A percentile compares a stretch with the other conserved stretches of the same genome.
These are phyloP conservation scores for Aspergillus ruber DNA, from an alignment of 2,329 filamentous ascomycete species.

Conservation along the genomic window DNA sequence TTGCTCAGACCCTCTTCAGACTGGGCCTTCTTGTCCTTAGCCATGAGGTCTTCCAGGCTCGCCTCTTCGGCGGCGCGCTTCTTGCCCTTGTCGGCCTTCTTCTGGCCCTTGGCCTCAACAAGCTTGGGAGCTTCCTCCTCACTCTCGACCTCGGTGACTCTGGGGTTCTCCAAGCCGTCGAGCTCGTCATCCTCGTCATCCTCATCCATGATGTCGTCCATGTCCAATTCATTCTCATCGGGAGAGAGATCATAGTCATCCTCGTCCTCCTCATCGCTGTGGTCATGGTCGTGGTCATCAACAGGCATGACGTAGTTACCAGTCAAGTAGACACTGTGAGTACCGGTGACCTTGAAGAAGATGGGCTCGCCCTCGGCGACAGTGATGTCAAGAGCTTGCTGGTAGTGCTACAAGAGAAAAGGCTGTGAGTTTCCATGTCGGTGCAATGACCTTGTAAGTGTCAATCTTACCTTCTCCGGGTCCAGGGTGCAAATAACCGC, in stretches of 20 bases:
- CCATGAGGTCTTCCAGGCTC: conserved; percentile 74
- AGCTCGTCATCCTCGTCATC: conserved; percentile 68
- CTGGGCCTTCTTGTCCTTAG: conserved; percentile 58
- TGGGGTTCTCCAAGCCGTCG: conserved; percentile 69
- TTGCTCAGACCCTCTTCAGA: conserved; percentile 74
- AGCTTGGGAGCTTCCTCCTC: conserved; percentile 61
- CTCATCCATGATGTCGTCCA: conserved; percentile 45
- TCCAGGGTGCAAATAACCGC: conserved; percentile 94
- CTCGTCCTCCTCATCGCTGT: conserved; percentile 55
- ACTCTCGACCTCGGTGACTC: conserved; percentile 74
- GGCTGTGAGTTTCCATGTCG: not conserved
- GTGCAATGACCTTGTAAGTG: not conserved
- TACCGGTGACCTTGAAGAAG: conserved; percentile 86
- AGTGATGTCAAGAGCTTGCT: conserved; percentile 91
- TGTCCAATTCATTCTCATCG: conserved; percentile 68
- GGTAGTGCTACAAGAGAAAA: conserved; percentile 64
- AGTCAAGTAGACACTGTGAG: conserved; percentile 84
- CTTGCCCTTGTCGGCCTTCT: conserved; percentile 64
- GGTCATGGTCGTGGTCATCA: conserved; percentile 39
- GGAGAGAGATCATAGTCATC: conserved; percentile 76
- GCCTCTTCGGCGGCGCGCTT: conserved; percentile 78
- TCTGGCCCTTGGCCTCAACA: conserved; percentile 24
- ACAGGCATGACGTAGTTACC: conserved; percentile 86
- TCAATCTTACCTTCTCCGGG: conserved; percentile 68
- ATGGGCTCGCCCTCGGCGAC: conserved; percentile 82